phyloP scores from a whole-genome alignment of 768 basidiomycete genomes.

The Tremella mesenterica region DNA sequence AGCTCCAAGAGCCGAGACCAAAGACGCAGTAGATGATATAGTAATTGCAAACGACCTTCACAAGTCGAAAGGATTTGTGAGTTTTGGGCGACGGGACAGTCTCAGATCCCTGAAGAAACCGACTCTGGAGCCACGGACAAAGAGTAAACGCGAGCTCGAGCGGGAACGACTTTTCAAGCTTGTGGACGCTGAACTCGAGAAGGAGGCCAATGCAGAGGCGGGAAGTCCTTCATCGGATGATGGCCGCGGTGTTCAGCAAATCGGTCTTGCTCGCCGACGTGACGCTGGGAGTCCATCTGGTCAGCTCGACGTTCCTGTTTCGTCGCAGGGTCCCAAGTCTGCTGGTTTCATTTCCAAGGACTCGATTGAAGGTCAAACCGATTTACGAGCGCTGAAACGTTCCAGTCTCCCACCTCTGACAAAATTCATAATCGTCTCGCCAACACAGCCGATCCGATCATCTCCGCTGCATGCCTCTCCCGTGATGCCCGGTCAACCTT shows the following conservation, averaged over 20 bases:
- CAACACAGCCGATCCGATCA: conserved; percentile 27
- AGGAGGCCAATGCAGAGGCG: conserved; percentile 5
- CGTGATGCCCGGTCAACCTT: conserved; percentile 5
- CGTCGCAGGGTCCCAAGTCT: neutral
- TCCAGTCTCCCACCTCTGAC: neutral
- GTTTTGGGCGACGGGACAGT: conserved; percentile 25
- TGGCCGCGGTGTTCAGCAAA: conserved; percentile 33
- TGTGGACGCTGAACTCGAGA: conserved; percentile 40
- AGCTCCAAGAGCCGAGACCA: neutral
- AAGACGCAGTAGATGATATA: neutral
- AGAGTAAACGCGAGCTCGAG: conserved; percentile 39
- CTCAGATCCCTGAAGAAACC: conserved; percentile 16
- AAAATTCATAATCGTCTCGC: conserved; percentile 4
- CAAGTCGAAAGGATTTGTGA: conserved; percentile 21
- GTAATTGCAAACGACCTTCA: neutral
- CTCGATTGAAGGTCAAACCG: neutral
- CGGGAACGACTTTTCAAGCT: conserved; percentile 36
- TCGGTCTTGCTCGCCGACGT: conserved; percentile 26
- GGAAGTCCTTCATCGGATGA: conserved; percentile 3
- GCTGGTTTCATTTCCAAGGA: neutral
- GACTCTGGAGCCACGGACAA: conserved; percentile 9
- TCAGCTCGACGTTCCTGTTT: neutral
- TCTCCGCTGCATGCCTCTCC: conserved; percentile 31
- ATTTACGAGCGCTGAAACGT: neutral
- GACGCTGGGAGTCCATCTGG: conserved; percentile 5